phyloP scores from a whole-genome alignment of 108 stramenopile species.

The Nitzschia sp. region DNA sequence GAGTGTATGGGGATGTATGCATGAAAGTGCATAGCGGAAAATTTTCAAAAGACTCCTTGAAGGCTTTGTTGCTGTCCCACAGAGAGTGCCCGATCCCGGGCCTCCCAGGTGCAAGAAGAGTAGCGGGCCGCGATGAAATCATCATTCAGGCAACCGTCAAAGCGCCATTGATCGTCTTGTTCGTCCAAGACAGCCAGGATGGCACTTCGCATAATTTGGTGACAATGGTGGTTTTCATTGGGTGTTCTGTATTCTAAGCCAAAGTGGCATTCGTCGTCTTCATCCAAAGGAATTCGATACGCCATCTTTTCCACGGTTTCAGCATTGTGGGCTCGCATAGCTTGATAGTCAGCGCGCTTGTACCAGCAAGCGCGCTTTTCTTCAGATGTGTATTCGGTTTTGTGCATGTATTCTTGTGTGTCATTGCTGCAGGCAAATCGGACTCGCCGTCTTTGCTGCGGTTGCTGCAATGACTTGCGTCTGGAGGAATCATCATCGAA shows the following conservation, averaged over 20 bases:
- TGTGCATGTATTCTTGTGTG: conserved; percentile 5
- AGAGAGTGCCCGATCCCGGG: conserved; percentile 4
- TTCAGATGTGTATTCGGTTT: conserved; percentile 3
- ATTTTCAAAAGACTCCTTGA: no score
- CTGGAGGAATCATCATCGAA: no score
- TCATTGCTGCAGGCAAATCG: conserved; percentile 1
- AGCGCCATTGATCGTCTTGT: conserved; percentile 20
- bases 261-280: neutral
- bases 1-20: no score
- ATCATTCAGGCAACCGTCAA: conserved; percentile 1
- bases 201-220: conserved; percentile 16
- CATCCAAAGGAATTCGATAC: neutral
- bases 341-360: neutral
- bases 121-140: conserved; percentile 9
- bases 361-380: conserved; percentile 15
- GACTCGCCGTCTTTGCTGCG: neutral
- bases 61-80: conserved; percentile 7
- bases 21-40: no score
- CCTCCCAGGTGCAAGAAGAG: conserved; percentile 7
- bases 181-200: conserved; percentile 14
- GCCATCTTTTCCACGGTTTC: conserved; percentile 7
- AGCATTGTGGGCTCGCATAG: conserved; percentile 9
- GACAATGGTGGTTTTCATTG: neutral
- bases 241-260: conserved; percentile 2
- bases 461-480: neutral